phyloP scores from a whole-genome alignment of 306 rosid species.

The Castanea sativa region DNA sequence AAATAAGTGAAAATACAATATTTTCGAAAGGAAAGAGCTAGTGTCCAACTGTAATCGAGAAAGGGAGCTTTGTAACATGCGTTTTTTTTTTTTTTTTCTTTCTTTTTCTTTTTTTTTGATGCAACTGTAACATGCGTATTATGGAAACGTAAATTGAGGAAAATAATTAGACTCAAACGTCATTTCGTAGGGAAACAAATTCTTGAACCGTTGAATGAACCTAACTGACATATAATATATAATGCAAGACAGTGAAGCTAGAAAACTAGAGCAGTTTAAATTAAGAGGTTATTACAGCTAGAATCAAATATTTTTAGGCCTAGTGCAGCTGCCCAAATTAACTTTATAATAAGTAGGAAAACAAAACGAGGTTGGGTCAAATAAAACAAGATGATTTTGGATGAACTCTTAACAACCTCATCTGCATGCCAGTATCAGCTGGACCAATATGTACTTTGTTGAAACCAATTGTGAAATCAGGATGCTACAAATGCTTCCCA shows the following conservation, averaged over 20 bases:
- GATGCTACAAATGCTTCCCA: conserved; percentile 25
- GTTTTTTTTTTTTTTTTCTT: too few relatives aligned
- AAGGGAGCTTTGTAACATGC: too few relatives aligned
- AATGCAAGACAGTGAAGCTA: neutral
- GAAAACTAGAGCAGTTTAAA: neutral
- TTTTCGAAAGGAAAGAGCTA: too few relatives aligned
- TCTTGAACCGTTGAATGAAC: neutral
- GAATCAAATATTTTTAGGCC: conserved; percentile 1
- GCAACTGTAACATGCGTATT: too few relatives aligned
- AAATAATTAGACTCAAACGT: neutral
- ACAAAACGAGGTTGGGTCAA: conserved; percentile 30
- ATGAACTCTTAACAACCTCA: conserved; percentile 33
- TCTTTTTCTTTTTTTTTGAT: too few relatives aligned
- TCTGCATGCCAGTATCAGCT: conserved; percentile 48
- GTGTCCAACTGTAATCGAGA: too few relatives aligned
- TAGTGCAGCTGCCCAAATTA: conserved; percentile 13
- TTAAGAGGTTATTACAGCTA: conserved; percentile 4
- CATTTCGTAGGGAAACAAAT: neutral
- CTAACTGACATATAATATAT: neutral
- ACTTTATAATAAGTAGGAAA: conserved; percentile 26
- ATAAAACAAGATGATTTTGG: conserved; percentile 35
- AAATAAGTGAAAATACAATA: too few relatives aligned
- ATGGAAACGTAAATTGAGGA: too few relatives aligned
- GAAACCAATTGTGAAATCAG: conserved; percentile 21
- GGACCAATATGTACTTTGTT: conserved; percentile 61